Evolutionary conservation across 257 asterid genomes (phyloP).

Genomic region (Primulina eburnea): DNA sequence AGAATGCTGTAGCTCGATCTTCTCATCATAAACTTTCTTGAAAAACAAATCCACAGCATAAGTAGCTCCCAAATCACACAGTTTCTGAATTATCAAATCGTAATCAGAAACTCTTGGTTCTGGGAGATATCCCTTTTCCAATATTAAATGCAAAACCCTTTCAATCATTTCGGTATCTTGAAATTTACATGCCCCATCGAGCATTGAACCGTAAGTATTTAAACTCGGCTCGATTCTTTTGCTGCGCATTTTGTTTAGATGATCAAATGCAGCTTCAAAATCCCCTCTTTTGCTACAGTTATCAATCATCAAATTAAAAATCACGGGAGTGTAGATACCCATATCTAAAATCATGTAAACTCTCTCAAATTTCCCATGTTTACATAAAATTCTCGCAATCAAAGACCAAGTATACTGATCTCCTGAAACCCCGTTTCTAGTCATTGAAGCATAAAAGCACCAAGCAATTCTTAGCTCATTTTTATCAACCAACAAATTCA

Average conservation of each 20-base stretch:
- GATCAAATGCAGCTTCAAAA: slow-evolving; percentile 53
- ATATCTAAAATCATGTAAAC: slow-evolving; percentile 42
- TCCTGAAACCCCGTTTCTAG: slow-evolving; percentile 49
- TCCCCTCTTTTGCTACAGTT: slow-evolving; percentile 55
- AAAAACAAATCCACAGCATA: slow-evolving; percentile 58
- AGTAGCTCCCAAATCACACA: slow-evolving; percentile 46
- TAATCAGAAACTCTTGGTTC: slow-evolving; percentile 25
- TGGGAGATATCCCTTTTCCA: slow-evolving; percentile 39
- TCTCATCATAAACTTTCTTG: slow-evolving; percentile 38
- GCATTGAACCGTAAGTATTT: slow-evolving; percentile 51
- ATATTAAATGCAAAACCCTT: slow-evolving; percentile 37
- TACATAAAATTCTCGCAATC: slow-evolving; percentile 43
- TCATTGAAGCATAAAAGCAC: slow-evolving; percentile 59
- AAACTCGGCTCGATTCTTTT: slow-evolving; percentile 46
- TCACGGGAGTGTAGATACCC: slow-evolving; percentile 38
- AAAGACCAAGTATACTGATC: slow-evolving; percentile 54
- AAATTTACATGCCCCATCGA: slow-evolving; percentile 73
- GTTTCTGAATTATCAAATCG: slow-evolving; percentile 48
- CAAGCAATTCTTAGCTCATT: slow-evolving; percentile 54
- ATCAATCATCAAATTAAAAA: slow-evolving; percentile 56
- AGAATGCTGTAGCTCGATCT: slow-evolving; percentile 33
- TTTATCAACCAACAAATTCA: slow-evolving; percentile 42
- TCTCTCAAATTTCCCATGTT: slow-evolving; percentile 55
- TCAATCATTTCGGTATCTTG: slow-evolving; percentile 40
- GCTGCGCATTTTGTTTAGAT: slow-evolving; percentile 37